Evolutionary conservation across 2,329 filamentous ascomycete species (phyloP), one percentile per base, ranked within the genome.

Genomic region (Fusarium sp.): DNA sequence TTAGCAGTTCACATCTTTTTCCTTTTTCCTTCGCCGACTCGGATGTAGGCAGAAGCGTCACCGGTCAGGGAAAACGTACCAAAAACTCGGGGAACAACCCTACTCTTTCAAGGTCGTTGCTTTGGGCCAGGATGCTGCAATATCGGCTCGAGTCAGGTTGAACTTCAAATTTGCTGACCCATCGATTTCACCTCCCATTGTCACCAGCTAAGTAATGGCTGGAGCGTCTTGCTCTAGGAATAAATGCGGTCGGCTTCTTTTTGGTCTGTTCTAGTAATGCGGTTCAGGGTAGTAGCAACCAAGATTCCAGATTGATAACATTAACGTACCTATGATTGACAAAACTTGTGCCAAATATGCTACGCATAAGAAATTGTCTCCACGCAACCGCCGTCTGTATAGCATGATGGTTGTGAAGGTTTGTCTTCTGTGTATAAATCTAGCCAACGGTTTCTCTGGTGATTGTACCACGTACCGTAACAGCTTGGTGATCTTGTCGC

Each of bases 1-100:
- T 28, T 36, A 7, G 34, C 20, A 28, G 7, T 18, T 3, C 14
- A 26, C 36, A 17, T 39, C n/a, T 58, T 40, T 49, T 70, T 71
- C 49, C 58, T 70, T 70, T 68, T 71, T 65, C 43, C 28, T 54
- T 71, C 40, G 58, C 67, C 68, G 58, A 63, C 49, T 51, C 26
- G 33, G 28, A 28, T 44, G 43, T 36, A 33, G 38, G 18, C 36
- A 64, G 40, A 28, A 54, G 44, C 43, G 63, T 60, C 24, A 42
- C 49, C 39, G 22, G 44, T 26, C 31, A 57, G 53, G 50, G 34
- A 56, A 26, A 14, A 31, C 24, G 7, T 22, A 28, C 11, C 11
- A 8, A 28, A 28, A 31, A 36, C 11, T 9, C 22, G 10, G 36
- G 39, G 31, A 24, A 14, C 7, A 54, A 42, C 40, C 40, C 20